Conservation (phyloP, 805 yeast genomes). For the Maudiozyma serrabonitensis region DNA sequence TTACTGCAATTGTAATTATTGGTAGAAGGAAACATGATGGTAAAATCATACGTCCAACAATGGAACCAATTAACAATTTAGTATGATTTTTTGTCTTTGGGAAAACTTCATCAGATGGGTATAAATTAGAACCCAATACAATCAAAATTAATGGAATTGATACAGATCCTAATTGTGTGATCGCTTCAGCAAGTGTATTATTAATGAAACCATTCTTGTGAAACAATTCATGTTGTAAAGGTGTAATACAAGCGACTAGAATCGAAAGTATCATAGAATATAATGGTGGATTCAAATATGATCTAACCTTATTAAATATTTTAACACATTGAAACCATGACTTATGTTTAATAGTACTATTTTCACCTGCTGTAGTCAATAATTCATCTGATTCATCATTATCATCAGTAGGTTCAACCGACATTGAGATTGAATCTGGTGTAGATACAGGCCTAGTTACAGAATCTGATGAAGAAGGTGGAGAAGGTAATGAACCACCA, state of each 20-base stretch:
- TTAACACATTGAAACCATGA: slow-evolving; percentile 5
- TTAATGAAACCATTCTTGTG: slow-evolving; percentile 50
- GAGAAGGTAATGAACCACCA: background rate
- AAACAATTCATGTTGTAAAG: slow-evolving; percentile 47
- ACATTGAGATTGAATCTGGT: background rate
- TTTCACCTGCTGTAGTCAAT: background rate
- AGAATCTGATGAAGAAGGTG: background rate
- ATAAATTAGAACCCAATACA: slow-evolving; percentile 69
- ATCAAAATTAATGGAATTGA: slow-evolving; percentile 70
- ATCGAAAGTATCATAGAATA: slow-evolving; percentile 67
- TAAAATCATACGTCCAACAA: slow-evolving; percentile 66
- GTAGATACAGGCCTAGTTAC: background rate
- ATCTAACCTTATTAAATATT: slow-evolving; percentile 22
- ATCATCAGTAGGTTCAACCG: background rate
- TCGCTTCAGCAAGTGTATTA: slow-evolving; percentile 55
- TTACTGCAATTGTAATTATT: slow-evolving; percentile 52
- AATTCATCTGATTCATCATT: background rate
- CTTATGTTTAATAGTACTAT: slow-evolving; percentile 8
- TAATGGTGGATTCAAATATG: slow-evolving; percentile 71
- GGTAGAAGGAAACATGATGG: slow-evolving; percentile 65
- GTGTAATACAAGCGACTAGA: slow-evolving; percentile 57
- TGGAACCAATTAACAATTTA: slow-evolving; percentile 58
- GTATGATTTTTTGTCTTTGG: slow-evolving; percentile 53
- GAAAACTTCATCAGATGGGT: slow-evolving; percentile 59
- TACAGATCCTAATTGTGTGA: slow-evolving; percentile 59